Conservation (phyloP, 2,329 filamentous ascomycete genomes). For the Aspergillus fijiensis region DNA sequence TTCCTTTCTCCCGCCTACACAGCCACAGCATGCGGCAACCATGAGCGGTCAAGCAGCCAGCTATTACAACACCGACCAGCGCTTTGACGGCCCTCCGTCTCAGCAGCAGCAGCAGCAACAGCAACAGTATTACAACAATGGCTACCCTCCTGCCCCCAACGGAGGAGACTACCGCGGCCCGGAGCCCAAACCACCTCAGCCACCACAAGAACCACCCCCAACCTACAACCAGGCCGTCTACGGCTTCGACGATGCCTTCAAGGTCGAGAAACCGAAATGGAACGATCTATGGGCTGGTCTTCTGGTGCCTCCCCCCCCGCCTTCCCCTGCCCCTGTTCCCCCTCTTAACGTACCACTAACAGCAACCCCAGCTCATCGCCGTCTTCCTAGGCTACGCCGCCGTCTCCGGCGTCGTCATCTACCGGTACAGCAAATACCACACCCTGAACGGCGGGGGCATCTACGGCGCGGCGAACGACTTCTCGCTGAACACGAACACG, state of each 20-base stretch:
- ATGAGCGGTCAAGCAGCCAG: conserved; percentile 41
- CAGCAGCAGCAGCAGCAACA: conserved; percentile 21
- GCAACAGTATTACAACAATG: conserved; percentile 17
- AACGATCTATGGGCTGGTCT: conserved; percentile 89
- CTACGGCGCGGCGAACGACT: conserved; percentile 66
- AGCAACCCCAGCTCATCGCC: conserved; percentile 61
- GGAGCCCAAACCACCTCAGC: conserved; percentile 25
- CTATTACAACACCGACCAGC: conserved; percentile 36
- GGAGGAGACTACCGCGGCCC: conserved; percentile 10
- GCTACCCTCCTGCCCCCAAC: conserved; percentile 16
- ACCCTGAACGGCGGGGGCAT: conserved; percentile 69
- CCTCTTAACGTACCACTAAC: conserved; percentile 3
- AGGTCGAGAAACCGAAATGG: conserved; percentile 78
- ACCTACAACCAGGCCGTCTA: conserved; percentile 38
- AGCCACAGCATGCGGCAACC: conserved; percentile 5
- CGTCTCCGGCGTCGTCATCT: conserved; percentile 72
- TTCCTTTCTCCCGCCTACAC: background rate
- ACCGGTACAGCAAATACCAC: conserved; percentile 68
- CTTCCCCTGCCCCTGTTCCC: no score
- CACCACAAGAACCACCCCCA: conserved; percentile 26
- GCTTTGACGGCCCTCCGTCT: conserved; percentile 20
- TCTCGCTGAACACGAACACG: conserved; percentile 76
- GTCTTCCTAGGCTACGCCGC: conserved; percentile 72
- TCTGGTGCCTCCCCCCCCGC: conserved; percentile 53
- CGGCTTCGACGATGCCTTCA: conserved; percentile 77